Evolutionary conservation across 805 yeast species (phyloP), one percentile per base, ranked within the genome.

Genomic region (Sugiyamaella marilandica): DNA sequence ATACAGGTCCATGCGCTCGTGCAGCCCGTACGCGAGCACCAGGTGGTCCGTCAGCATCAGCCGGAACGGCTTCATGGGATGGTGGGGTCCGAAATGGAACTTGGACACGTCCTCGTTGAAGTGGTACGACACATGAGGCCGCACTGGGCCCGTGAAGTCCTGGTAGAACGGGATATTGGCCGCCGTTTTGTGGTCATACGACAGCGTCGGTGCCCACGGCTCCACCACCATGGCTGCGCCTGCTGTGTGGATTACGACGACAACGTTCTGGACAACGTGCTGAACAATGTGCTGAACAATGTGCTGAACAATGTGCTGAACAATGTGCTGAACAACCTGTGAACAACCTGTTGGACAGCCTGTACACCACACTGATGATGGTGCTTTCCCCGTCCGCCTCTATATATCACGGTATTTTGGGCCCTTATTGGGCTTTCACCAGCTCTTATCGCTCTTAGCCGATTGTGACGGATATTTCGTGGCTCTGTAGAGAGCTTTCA

Each of bases 1-100:
- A 69, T 87, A 94, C 29, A 90, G 70, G 65, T 94, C 98, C 97
- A 92, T 88, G 59, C 83, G 78, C 62, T 89, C 89, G 67, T 91
- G 88, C 45, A 92, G 72, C 53, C 88, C 88, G 69, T 94, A 92
- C 11, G 85, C 83, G 33, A 85, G 80, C 49, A 92, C 92, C 56
- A 92, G 73, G 66, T 91, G 96, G 70, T 92, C 97, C 0, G 99
- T 92, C 44, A 92, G 77, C 91, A 90, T 85, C 56, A 94, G 74
- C 59, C 99, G 74, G 68, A 91, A 88, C 13, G 99, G 99, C 68
- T 92, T 92, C 99, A 92, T 92, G n/a, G 99, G 99, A 69, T 92
- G 99, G 55, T 83, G 80, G 1, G 87, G 86, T 14, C 99, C 99
- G 68, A 87, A 91, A 64, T 91, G 97, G 69, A 84, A 91, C 58